A percentile compares a stretch with the other conserved stretches of the same genome.
Evolutionary conservation across 1,284 basidiomycete species (phyloP).

Genomic region (Ganoderma boninense): DNA sequence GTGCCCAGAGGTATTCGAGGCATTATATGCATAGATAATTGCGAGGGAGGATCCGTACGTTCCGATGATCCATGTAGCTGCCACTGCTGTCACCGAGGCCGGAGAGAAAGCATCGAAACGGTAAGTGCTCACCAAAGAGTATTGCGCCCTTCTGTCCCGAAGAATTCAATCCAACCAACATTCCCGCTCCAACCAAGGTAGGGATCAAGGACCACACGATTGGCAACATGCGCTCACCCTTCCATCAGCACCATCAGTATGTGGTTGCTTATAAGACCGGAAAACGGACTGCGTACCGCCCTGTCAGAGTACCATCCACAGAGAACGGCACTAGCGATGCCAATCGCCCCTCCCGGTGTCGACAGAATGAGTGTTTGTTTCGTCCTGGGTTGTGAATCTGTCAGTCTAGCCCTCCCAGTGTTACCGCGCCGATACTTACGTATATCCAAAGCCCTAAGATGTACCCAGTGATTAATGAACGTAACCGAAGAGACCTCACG

Average conservation of each 20-base stretch:
- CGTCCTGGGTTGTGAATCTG: conserved; percentile 46
- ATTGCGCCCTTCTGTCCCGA: conserved; percentile 60
- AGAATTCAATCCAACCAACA: conserved; percentile 65
- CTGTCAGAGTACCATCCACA: conserved; percentile 74
- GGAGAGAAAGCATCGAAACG: not conserved
- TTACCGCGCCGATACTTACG: conserved; percentile 45
- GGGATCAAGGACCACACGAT: conserved; percentile 69
- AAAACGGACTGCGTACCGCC: conserved; percentile 47
- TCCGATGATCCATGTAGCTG: conserved; percentile 63
- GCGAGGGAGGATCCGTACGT: conserved; percentile 69
- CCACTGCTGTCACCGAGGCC: not conserved
- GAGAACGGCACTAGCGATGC: conserved; percentile 54
- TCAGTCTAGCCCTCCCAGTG: not conserved
- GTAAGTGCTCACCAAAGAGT: conserved; percentile 56
- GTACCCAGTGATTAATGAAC: not conserved
- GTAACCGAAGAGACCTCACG: not conserved
- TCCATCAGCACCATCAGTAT: not conserved
- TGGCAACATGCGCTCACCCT: conserved; percentile 72
- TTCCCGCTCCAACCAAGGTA: conserved; percentile 62
- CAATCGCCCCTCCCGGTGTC: conserved; percentile 65
- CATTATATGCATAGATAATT: conserved; percentile 72
- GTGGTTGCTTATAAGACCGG: not conserved
- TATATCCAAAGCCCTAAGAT: conserved; percentile 63
- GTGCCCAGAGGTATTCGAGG: conserved; percentile 70
- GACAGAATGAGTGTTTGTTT: conserved; percentile 70